These are phyloP conservation scores for Infundibulicybe gibba DNA, from an alignment of 768 basidiomycete genomes.

Conservation along the genomic window DNA sequence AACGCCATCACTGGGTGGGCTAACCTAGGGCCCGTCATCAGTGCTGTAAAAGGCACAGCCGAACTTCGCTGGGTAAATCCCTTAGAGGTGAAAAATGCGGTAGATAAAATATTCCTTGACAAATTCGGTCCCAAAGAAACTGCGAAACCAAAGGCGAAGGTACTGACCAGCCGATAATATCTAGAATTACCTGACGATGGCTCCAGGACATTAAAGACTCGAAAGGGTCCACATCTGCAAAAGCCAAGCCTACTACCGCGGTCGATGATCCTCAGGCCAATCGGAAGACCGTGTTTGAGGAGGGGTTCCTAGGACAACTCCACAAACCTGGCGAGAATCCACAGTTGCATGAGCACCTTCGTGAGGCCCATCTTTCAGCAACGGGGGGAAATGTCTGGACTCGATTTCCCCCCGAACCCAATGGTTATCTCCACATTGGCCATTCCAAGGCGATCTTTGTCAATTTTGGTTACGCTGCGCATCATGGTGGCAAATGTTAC, in stretches of 20 bases:
- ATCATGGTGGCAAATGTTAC: conserved; percentile 90
- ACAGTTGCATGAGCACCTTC: conserved; percentile 74
- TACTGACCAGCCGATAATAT: conserved; percentile 15
- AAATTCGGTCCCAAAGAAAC: conserved; percentile 72
- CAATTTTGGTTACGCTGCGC: conserved; percentile 97
- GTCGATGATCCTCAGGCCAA: conserved; percentile 32
- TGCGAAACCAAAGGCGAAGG: conserved; percentile 66
- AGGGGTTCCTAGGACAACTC: conserved; percentile 89
- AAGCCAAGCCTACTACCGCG: conserved; percentile 24
- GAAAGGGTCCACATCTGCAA: conserved; percentile 12
- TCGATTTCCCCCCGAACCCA: conserved; percentile 98
- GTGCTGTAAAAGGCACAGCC: conserved; percentile 56
- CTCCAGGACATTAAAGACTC: no score
- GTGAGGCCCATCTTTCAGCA: conserved; percentile 73
- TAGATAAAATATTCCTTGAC: conserved; percentile 64
- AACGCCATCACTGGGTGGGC: conserved; percentile 69
- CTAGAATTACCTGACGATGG: no score
- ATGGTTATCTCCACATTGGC: conserved; percentile 93
- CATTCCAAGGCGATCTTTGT: conserved; percentile 99
- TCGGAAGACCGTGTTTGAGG: conserved; percentile 77
- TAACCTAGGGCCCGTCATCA: conserved; percentile 64
- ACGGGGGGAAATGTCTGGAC: conserved; percentile 89
- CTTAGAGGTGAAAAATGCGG: conserved; percentile 78
- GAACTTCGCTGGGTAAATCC: conserved; percentile 80
- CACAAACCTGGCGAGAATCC: conserved; percentile 94